These are phyloP conservation scores for Umbelopsis sp. DNA, from an alignment of 192 early-diverging fungal genomes.

Conservation along the genomic window DNA sequence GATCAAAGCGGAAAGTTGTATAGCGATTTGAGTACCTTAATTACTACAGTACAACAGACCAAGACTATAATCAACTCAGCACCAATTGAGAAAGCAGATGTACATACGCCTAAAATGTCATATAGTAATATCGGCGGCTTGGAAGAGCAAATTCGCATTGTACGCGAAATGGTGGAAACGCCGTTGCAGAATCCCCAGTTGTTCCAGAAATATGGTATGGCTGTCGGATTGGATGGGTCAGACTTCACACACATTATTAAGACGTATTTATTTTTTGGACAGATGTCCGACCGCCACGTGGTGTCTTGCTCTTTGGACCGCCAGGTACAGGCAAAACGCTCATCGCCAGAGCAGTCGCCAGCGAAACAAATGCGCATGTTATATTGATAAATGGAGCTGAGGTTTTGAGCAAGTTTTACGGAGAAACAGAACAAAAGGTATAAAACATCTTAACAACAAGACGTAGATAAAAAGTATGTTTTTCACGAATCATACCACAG, in stretches of 20 bases:
- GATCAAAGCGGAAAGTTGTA: not conserved
- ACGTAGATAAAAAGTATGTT: not conserved
- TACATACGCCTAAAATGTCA: slow-evolving; percentile 39
- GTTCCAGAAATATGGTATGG: slow-evolving; percentile 73
- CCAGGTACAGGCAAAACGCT: slow-evolving; percentile 98
- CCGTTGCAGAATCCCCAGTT: slow-evolving; percentile 72
- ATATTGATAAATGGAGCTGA: slow-evolving; percentile 93
- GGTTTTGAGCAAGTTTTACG: slow-evolving; percentile 86
- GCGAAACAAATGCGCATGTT: slow-evolving; percentile 70
- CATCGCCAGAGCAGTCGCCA: slow-evolving; percentile 85
- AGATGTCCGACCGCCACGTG: slow-evolving; percentile 87
- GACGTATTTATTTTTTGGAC: not conserved
- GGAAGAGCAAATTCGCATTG: slow-evolving; percentile 63
- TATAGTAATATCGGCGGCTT: slow-evolving; percentile 86
- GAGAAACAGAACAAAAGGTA: slow-evolving; percentile 91
- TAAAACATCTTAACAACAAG: not conserved
- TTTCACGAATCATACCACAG: slow-evolving; percentile 28
- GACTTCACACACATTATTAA: not conserved
- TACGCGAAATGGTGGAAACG: slow-evolving; percentile 86
- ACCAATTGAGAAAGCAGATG: slow-evolving; percentile 26
- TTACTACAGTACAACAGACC: slow-evolving; percentile 9
- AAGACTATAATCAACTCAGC: slow-evolving; percentile 24
- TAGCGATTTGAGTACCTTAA: not conserved
- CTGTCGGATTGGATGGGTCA: not conserved
- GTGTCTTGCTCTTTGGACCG: slow-evolving; percentile 87